Evolutionary conservation across 768 basidiomycete species (phyloP).

Genomic region (Pulveroboletus sp.): DNA sequence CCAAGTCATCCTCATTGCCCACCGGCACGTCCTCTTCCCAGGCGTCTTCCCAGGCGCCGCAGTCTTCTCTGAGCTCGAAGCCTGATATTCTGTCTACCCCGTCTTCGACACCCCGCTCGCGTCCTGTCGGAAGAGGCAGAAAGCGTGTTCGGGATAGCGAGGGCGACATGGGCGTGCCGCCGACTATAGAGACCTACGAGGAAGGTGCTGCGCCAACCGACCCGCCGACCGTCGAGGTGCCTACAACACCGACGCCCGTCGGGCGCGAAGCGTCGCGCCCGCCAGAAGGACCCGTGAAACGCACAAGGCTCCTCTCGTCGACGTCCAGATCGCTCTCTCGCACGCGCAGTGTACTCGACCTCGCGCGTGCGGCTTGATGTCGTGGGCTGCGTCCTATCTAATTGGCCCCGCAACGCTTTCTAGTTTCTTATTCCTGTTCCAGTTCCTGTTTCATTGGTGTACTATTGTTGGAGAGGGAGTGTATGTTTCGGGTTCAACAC

Average conservation of each 20-base stretch:
- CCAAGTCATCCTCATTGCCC: not conserved
- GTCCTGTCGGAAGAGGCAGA: conserved; percentile 5
- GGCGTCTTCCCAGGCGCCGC: not conserved
- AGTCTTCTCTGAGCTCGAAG: not conserved
- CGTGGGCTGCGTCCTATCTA: not conserved
- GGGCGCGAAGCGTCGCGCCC: not conserved
- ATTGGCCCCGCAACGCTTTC: not conserved
- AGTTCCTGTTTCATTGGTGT: not conserved
- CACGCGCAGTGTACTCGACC: conserved; percentile 2
- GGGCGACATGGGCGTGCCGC: not conserved
- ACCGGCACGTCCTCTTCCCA: not conserved
- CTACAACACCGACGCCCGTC: not conserved
- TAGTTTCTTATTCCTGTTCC: not conserved
- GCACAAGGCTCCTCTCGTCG: conserved; percentile 12
- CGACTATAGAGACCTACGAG: not conserved
- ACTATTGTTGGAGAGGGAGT: not conserved
- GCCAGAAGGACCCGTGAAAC: conserved; percentile 4
- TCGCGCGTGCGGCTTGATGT: not conserved
- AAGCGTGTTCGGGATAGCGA: conserved; percentile 16
- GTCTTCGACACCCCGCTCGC: conserved; percentile 8
- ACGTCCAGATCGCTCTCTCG: not conserved
- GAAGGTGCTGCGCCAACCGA: not conserved
- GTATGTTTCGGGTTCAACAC: not conserved
- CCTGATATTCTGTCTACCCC: not conserved
- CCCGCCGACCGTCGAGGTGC: not conserved